Conservation (phyloP, 495 filamentous ascomycete genomes). For the Immersiella caudata region DNA sequence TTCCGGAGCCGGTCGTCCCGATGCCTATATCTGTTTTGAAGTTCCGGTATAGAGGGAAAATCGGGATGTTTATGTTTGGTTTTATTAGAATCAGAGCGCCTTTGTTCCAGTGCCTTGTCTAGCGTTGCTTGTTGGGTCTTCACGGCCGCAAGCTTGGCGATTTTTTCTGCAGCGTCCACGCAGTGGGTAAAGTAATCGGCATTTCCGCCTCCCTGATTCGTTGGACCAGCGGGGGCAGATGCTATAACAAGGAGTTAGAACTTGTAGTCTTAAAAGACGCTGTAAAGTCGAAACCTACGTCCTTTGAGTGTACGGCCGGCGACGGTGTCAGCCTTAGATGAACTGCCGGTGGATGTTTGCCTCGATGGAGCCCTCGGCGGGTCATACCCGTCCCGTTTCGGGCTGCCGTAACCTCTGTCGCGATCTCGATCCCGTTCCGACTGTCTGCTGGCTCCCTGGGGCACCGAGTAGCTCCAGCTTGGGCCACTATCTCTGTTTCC, state of each 20-base stretch:
- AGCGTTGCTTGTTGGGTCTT: slow-evolving; percentile 17
- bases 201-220: not conserved
- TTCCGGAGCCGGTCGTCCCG: slow-evolving; percentile 14
- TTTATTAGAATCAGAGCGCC: slow-evolving; percentile 32
- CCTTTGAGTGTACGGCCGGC: not conserved
- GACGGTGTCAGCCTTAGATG: not conserved
- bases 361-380: not conserved
- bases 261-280: not conserved
- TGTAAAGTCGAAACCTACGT: not conserved
- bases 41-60: slow-evolving; percentile 36
- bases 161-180: not conserved
- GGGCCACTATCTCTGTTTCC: slow-evolving; percentile 11
- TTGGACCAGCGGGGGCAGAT: not conserved
- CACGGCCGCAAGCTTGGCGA: slow-evolving; percentile 9
- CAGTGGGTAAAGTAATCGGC: not conserved
- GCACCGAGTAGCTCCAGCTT: not conserved
- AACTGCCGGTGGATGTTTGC: not conserved
- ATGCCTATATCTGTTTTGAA: slow-evolving; percentile 29
- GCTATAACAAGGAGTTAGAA: not conserved
- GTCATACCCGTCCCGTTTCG: not conserved
- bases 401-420: slow-evolving; percentile 8
- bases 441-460: not conserved
- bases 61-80: slow-evolving; percentile 30
- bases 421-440: slow-evolving; percentile 9
- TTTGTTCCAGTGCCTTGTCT: slow-evolving; percentile 20